Conservation (phyloP, 371 early-diverging fungal species). For the Mortierella sp. region DNA sequence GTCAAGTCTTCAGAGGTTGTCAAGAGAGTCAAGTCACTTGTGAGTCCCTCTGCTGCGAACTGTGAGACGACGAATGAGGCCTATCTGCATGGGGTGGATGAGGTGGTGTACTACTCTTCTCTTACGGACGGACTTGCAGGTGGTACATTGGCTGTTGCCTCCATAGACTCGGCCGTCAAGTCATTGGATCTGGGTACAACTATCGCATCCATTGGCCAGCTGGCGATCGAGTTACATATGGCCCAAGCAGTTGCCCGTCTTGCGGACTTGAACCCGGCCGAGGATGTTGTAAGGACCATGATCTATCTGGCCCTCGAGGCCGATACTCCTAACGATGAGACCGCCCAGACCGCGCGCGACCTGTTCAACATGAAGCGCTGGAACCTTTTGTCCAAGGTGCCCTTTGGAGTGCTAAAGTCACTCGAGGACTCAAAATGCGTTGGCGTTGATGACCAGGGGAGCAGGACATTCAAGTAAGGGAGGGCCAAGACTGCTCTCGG, state of each 20-base stretch:
- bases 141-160: constrained; percentile 14
- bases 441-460: constrained; percentile 26
- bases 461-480: constrained; percentile 11
- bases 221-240: constrained; percentile 40
- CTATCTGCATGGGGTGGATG: constrained; percentile 24
- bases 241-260: constrained; percentile 27
- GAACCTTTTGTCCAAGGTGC: background rate
- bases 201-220: constrained; percentile 24
- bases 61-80: constrained; percentile 25
- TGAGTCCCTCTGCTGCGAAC: background rate
- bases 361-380: constrained; percentile 10
- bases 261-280: constrained; percentile 28
- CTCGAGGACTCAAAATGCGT: constrained; percentile 11
- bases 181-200: constrained; percentile 16
- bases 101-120: constrained; percentile 22
- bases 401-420: background rate
- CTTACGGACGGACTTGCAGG: constrained; percentile 35
- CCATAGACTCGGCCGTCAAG: constrained; percentile 14
- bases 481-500: constrained; percentile 9
- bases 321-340: background rate
- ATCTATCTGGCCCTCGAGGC: constrained; percentile 24
- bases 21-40: constrained; percentile 17
- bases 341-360: constrained; percentile 21
- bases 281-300: constrained; percentile 20
- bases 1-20: constrained; percentile 18